phyloP scores from a whole-genome alignment of 1,284 basidiomycete genomes.

The Filobasidium uniguttulatum region DNA sequence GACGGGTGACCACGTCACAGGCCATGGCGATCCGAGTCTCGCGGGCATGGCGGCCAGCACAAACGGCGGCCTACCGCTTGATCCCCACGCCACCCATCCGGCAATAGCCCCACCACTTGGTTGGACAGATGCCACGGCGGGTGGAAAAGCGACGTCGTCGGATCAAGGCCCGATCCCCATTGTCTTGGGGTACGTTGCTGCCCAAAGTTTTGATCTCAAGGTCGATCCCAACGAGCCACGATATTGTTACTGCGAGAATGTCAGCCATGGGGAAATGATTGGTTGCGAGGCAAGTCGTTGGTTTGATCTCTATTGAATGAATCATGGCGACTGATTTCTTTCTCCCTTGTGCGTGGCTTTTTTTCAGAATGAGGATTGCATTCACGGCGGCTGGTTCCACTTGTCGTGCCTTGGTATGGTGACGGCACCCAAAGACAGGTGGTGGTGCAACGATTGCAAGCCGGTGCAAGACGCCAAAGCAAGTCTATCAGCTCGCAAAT shows the following conservation, averaged over 20 bases:
- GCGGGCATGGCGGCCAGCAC: neutral
- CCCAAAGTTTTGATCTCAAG: conserved; percentile 13
- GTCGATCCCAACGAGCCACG: conserved; percentile 38
- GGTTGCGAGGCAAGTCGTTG: conserved; percentile 29
- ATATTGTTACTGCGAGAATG: conserved; percentile 42
- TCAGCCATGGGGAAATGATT: conserved; percentile 39
- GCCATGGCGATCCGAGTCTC: conserved; percentile 3
- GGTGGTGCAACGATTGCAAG: conserved; percentile 28
- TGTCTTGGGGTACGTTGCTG: conserved; percentile 11
- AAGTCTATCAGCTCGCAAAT: no score
- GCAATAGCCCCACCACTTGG: no score
- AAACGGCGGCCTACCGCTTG: conserved; percentile 2
- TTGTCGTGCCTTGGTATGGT: conserved; percentile 28
- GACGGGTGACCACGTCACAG: neutral
- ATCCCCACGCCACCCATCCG: conserved; percentile 7
- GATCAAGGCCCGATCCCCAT: conserved; percentile 7
- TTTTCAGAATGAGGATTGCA: conserved; percentile 41
- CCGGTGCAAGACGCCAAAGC: conserved; percentile 10
- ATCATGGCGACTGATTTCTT: conserved; percentile 5
- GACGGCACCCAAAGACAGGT: conserved; percentile 27
- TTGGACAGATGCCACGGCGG: neutral
- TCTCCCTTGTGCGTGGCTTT: no score
- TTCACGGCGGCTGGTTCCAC: conserved; percentile 41
- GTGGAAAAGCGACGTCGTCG: neutral
- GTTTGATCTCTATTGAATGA: neutral